These are phyloP conservation scores for Amanita pseudoporphyria DNA, from an alignment of 768 basidiomycete species.

Conservation along the genomic window DNA sequence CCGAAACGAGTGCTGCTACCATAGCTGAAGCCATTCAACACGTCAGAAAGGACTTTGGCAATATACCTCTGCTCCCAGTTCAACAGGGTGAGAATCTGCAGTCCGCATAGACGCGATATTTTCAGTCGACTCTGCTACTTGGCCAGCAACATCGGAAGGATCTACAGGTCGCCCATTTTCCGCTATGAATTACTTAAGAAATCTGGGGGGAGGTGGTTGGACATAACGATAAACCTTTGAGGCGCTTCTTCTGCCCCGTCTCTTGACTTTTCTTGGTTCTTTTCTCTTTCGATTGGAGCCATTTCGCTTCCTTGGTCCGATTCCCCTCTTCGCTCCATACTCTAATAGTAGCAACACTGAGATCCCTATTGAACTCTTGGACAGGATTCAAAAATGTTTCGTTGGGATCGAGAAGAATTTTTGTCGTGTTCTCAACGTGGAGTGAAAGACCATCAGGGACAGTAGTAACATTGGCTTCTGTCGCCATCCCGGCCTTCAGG, in stretches of 20 bases:
- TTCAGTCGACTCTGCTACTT: background rate
- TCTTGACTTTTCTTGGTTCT: slow-evolving; percentile 25
- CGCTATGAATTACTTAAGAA: background rate
- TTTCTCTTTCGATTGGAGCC: slow-evolving; percentile 43
- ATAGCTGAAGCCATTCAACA: background rate
- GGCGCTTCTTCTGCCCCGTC: slow-evolving; percentile 29
- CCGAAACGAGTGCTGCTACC: slow-evolving; percentile 29
- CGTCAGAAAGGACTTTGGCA: background rate
- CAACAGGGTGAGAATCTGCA: no score
- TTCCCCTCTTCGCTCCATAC: slow-evolving; percentile 77
- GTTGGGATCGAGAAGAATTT: slow-evolving; percentile 70
- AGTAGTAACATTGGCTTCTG: slow-evolving; percentile 18
- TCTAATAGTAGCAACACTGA: slow-evolving; percentile 84
- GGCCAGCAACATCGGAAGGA: background rate
- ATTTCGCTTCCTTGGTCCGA: slow-evolving; percentile 51
- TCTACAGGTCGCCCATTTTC: slow-evolving; percentile 5
- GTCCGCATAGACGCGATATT: no score
- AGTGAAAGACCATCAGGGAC: slow-evolving; percentile 70
- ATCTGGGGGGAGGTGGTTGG: background rate
- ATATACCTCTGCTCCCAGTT: slow-evolving; percentile 1
- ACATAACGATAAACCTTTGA: slow-evolving; percentile 28
- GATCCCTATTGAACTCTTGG: slow-evolving; percentile 96
- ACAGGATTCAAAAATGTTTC: slow-evolving; percentile 95
- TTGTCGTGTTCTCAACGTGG: slow-evolving; percentile 74
- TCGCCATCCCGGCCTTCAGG: slow-evolving; percentile 13